These are phyloP conservation scores for Fusarium aywerte DNA, from an alignment of 2,329 filamentous ascomycete genomes.

Conservation along the genomic window DNA sequence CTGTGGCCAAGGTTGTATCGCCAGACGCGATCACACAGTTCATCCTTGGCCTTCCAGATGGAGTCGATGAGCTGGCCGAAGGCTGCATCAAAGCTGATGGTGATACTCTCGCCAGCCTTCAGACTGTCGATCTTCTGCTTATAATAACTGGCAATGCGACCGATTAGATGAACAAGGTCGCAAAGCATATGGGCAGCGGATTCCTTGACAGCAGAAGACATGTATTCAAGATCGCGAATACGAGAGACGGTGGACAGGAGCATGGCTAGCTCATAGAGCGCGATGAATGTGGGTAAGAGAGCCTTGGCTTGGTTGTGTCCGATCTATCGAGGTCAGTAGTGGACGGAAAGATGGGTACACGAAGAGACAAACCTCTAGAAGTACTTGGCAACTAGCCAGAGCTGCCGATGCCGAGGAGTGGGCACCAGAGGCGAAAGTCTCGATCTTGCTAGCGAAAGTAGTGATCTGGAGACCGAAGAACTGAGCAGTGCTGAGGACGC, in stretches of 20 bases:
- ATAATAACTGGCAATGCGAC: constrained; percentile 52
- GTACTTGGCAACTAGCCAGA: constrained; percentile 52
- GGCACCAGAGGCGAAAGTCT: constrained; percentile 39
- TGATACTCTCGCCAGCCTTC: constrained; percentile 35
- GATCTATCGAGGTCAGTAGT: constrained; percentile 46
- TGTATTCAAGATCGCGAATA: constrained; percentile 51
- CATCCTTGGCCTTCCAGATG: constrained; percentile 51
- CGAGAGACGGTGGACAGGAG: constrained; percentile 52
- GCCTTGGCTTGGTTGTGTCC: constrained; percentile 53
- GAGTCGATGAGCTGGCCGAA: constrained; percentile 51
- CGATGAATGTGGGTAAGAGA: constrained; percentile 54
- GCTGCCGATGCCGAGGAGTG: constrained; percentile 46
- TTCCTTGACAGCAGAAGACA: constrained; percentile 48
- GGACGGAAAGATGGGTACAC: rapidly evolving
- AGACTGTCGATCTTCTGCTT: constrained; percentile 50
- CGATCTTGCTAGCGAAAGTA: constrained; percentile 50
- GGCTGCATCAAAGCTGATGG: constrained; percentile 51
- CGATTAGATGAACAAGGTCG: constrained; percentile 51
- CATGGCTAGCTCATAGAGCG: constrained; percentile 53
- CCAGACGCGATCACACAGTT: constrained; percentile 52
- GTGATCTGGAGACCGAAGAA: constrained; percentile 56
- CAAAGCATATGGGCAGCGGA: constrained; percentile 51
- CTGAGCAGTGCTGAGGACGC: constrained; percentile 54
- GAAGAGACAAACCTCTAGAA: constrained; percentile 51
- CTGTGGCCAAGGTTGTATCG: constrained; percentile 47